Base-by-base conservation (phyloP, 75 land plant species). In the Picea sitchensis region DNA sequence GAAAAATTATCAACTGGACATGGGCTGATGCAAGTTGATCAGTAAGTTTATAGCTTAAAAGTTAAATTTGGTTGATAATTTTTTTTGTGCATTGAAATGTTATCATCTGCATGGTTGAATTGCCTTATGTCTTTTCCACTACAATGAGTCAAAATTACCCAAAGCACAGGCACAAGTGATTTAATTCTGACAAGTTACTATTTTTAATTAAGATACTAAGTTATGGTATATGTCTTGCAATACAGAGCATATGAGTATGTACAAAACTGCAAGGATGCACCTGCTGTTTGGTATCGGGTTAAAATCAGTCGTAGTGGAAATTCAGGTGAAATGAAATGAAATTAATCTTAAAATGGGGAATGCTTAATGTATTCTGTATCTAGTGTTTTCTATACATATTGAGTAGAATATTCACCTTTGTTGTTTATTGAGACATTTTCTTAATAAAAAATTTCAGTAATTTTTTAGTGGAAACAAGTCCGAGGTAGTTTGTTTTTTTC, bases 21-120 rank as follows among this genome's bases (percentile, higher is more conserved):
- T 54, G 99, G 99, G 58, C 92, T 94, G 20, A 79, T 92, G 81
- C 96, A 92, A 92, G 88, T 94, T 78, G 99, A 98, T 84, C 95
- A 87, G 99, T 96, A 83, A 76, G 76, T 76, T 59, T 83, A 58
- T 26, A 57, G 61, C 59, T 23, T 63, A 75, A 15, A 5, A 5
- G 74, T 14, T 59, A 61, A 47, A 26, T 68, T 78, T 38, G 59
- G 15, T 26, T 47, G 30, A 15, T 21, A 8, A 59, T 1, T 62
- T 64, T 38, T 73, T 47, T 73, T 75, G 34, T 58, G 18, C 15
- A 31, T 15, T 75, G n/a, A 56, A 8, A 41, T 17, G 11, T 47
- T 44, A 11, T 44, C 18, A n/a, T 44, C 54, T 44, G 18, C 44
- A 18, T 14, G 72, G 34, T 18, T 5, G 38, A 67, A 7, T 47